phyloP scores from a whole-genome alignment of 345 rosid genomes.

The Limnanthes douglasii region DNA sequence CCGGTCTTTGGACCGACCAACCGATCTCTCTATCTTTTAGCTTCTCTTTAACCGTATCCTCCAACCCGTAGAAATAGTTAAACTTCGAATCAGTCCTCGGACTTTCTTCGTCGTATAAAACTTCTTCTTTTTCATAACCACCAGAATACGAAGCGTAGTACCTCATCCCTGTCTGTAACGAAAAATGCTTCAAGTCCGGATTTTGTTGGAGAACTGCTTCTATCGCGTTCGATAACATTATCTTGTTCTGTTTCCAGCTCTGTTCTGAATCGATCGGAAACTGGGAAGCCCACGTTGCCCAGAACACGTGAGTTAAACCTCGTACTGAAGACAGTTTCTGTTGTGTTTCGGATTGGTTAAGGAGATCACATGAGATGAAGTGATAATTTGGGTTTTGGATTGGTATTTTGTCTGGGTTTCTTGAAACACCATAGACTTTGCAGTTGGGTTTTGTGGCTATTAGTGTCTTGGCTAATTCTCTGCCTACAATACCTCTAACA shows the following conservation, averaged over 20 bases:
- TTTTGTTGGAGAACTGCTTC: slow-evolving; percentile 21
- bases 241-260: slow-evolving; percentile 55
- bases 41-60: slow-evolving; percentile 36
- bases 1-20: slow-evolving; percentile 55
- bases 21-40: slow-evolving; percentile 16
- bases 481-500: slow-evolving; percentile 78
- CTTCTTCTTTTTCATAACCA: too few relatives aligned
- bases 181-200: slow-evolving; percentile 30
- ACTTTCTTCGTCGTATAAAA: slow-evolving; percentile 26
- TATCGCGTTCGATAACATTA: slow-evolving; percentile 41
- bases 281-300: slow-evolving; percentile 76
- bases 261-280: slow-evolving; percentile 37
- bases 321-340: slow-evolving; percentile 25
- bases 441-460: slow-evolving; percentile 30
- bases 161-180: slow-evolving; percentile 54
- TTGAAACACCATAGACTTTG: slow-evolving; percentile 83
- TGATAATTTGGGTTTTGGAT: slow-evolving; percentile 23
- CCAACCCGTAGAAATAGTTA: slow-evolving; percentile 40
- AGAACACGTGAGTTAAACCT: slow-evolving; percentile 61
- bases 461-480: slow-evolving; percentile 44
- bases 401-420: too few relatives aligned
- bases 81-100: slow-evolving; percentile 13
- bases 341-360: slow-evolving; percentile 32
- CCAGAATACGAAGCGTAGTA: slow-evolving; percentile 26
- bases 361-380: slow-evolving; percentile 78